These are phyloP conservation scores for Globisporangium irregulare DNA, from an alignment of 352 stramenopile species.

Conservation along the genomic window DNA sequence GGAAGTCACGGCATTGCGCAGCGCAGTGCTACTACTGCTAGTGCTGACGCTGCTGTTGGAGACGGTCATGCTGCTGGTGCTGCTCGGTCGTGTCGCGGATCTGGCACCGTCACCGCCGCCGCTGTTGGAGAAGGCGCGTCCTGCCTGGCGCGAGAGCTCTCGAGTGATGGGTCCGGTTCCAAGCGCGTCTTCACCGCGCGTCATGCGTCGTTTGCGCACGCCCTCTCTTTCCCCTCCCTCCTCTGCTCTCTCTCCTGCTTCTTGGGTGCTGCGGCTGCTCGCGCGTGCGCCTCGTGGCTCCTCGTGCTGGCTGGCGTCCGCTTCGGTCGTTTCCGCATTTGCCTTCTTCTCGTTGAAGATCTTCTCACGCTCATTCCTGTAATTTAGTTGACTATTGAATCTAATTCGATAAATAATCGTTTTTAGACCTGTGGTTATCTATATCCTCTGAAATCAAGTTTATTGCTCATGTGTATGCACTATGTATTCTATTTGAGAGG, in stretches of 20 bases:
- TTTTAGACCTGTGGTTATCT: neutral
- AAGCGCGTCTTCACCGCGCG: neutral
- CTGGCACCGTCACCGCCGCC: neutral
- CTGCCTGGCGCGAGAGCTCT: constrained; percentile 12
- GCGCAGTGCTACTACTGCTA: constrained; percentile 8
- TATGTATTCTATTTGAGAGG: neutral
- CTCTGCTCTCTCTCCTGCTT: neutral
- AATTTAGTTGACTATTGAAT: neutral
- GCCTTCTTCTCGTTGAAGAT: constrained; percentile 9
- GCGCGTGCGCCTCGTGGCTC: constrained; percentile 1
- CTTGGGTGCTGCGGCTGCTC: neutral
- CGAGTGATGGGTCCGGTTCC: constrained; percentile 9
- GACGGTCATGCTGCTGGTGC: constrained; percentile 33
- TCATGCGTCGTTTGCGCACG: constrained; percentile 8
- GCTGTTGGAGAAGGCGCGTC: neutral
- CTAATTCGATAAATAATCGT: neutral
- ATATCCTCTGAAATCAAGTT: neutral
- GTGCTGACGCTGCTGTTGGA: constrained; percentile 36
- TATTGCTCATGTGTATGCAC: neutral
- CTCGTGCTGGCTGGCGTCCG: neutral
- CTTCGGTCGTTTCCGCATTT: constrained; percentile 10
- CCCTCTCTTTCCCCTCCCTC: neutral
- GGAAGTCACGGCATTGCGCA: constrained; percentile 1
- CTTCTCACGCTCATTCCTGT: neutral
- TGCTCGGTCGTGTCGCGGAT: neutral